phyloP scores from a whole-genome alignment of 495 filamentous ascomycete genomes.

The Penicillium salamii region DNA sequence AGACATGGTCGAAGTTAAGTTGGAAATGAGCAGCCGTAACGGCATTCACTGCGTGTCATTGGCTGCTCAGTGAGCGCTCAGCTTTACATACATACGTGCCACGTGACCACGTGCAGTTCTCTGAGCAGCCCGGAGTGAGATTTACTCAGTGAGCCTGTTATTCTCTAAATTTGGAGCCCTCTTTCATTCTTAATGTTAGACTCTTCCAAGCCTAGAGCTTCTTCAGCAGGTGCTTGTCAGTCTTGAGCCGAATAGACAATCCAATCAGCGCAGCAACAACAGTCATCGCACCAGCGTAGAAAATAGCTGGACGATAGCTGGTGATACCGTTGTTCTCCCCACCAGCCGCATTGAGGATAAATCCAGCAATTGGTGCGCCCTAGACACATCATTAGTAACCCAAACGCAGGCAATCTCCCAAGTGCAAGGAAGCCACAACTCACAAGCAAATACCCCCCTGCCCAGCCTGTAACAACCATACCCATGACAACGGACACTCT shows the following conservation, averaged over 20 bases:
- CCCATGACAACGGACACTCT: slow-evolving; percentile 56
- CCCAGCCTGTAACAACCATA: slow-evolving; percentile 61
- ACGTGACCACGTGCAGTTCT: too few relatives aligned
- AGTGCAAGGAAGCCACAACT: slow-evolving; percentile 2
- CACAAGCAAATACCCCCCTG: slow-evolving; percentile 56
- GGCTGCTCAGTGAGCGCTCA: too few relatives aligned
- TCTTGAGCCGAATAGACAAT: slow-evolving; percentile 1
- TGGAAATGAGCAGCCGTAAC: too few relatives aligned
- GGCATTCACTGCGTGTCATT: too few relatives aligned
- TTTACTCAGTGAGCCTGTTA: too few relatives aligned
- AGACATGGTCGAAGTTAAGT: too few relatives aligned
- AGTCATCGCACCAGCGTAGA: slow-evolving; percentile 50
- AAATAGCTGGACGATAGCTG: slow-evolving; percentile 57
- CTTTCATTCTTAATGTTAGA: not conserved
- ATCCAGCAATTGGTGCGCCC: slow-evolving; percentile 60
- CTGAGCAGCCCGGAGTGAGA: too few relatives aligned
- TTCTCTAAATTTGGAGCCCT: too few relatives aligned
- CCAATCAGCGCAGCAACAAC: slow-evolving; percentile 19
- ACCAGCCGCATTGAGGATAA: slow-evolving; percentile 52
- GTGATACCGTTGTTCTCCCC: slow-evolving; percentile 42
- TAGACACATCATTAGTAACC: slow-evolving; percentile 10
- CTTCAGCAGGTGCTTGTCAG: not conserved
- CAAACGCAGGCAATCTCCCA: not conserved
- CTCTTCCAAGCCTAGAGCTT: not conserved
- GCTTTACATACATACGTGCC: too few relatives aligned